phyloP scores from a whole-genome alignment of 257 asterid genomes.

The Galeopsis tetrahit region DNA sequence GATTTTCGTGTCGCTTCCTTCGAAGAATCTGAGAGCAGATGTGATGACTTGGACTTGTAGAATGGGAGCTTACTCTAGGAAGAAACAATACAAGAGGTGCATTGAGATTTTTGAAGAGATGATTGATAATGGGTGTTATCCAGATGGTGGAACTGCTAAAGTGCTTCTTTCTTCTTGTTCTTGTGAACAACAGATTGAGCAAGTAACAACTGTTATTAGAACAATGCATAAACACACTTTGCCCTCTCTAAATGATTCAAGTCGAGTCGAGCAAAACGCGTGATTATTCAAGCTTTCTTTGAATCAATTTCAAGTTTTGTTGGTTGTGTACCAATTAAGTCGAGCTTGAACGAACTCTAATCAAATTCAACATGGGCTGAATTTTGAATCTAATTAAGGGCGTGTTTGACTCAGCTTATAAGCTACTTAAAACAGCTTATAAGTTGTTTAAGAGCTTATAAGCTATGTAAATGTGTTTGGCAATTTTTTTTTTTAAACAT shows the following conservation, averaged over 20 bases:
- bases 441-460: no score
- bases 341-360: no score
- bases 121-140: conserved; percentile 80
- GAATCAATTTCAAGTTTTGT: neutral
- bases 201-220: conserved; percentile 70
- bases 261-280: neutral
- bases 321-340: no score
- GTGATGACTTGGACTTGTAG: conserved; percentile 81
- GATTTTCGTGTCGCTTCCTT: conserved; percentile 48
- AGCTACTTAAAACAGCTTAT: no score
- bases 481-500: no score
- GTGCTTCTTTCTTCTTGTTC: conserved; percentile 78
- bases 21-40: conserved; percentile 63
- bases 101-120: conserved; percentile 79
- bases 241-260: neutral
- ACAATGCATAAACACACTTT: conserved; percentile 55
- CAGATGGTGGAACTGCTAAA: conserved; percentile 88
- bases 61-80: conserved; percentile 76
- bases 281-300: neutral
- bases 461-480: no score
- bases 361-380: no score
- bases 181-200: conserved; percentile 71
- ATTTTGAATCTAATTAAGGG: no score
- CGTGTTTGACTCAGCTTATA: no score
- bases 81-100: conserved; percentile 68